Percentiles rank a stretch among this genome's conserved stretches.
These are phyloP conservation scores for Oidium heveae DNA, from an alignment of 2,329 filamentous ascomycete species.

Conservation along the genomic window DNA sequence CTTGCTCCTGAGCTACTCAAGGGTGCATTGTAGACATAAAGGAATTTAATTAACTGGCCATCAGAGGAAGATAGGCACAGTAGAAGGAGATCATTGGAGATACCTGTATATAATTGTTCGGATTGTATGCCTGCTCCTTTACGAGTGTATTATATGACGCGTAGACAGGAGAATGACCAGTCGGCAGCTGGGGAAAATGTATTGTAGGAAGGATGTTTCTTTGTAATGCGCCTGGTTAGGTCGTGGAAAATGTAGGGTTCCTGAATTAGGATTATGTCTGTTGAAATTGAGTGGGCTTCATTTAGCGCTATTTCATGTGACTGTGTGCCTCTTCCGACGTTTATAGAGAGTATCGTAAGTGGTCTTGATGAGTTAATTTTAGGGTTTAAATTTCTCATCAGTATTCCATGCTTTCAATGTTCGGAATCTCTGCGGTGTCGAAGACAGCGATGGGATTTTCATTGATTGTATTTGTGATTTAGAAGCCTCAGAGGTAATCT, in stretches of 20 bases:
- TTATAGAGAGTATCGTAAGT: background rate
- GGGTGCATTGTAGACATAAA: background rate
- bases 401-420: background rate
- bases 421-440: no score
- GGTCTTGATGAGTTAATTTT: background rate
- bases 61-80: background rate
- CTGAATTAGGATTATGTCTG: background rate
- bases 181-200: background rate
- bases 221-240: background rate
- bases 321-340: background rate
- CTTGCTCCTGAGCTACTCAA: background rate
- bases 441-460: no score
- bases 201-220: background rate
- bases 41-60: background rate
- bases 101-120: background rate
- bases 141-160: background rate
- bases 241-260: background rate
- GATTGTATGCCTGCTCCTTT: background rate
- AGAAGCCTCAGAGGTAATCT: no score
- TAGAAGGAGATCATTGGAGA: background rate
- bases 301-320: background rate
- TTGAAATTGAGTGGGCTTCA: background rate
- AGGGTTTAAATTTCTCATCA: background rate
- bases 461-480: no score
- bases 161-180: background rate